Evolutionary conservation across 495 filamentous ascomycete genomes (phyloP), one percentile per base, ranked within the genome.

Genomic region (Diplogelasinospora grovesii): DNA sequence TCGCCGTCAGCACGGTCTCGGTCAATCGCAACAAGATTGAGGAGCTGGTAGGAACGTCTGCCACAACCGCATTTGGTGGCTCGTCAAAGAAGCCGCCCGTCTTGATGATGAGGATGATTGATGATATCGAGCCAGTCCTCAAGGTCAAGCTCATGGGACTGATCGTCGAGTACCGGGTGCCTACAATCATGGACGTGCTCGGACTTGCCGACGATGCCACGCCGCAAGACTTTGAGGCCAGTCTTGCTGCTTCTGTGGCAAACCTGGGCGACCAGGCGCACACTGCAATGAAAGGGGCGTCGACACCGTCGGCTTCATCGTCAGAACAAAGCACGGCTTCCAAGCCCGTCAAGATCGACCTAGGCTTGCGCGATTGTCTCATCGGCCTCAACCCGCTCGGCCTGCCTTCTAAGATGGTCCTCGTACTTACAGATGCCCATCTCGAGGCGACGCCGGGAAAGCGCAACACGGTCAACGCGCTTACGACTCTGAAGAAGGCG

Each of bases 101-200:
- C 5, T 32, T 70, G 41, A 71, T 66, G 49, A 78, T 82, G 46
- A 74, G 93, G 31, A 83, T 92, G 61, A 82, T 99, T 37, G 89
- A 96, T 57, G 93, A 96, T 51, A 85, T 93, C 65, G 89, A 96
- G 41, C 89, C 93, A 0, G 81, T 86, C 9, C 65, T 95, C 39
- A 94, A 89, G 57, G 53, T 96, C 44, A 93, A 93, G 56, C 58
- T 96, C 20, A 80, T 82, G 59, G 85, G 89, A 46, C 38, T 95
- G 9, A 80, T 79, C 37, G 52, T 85, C 14, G 93, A 99, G 47
- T 97, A 99, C 59, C 79, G 79, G 6, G 79, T 96, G 8, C 71
- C 85, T 3, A 85, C 83, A 5, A 53, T 95, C 4, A 83, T 92
- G 68, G 83, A 84, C 29, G 66, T 93, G 10, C 71, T 93, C 24